These are phyloP conservation scores for Cyberlindnera euphorbiae DNA, from an alignment of 805 yeast genomes.

Conservation along the genomic window DNA sequence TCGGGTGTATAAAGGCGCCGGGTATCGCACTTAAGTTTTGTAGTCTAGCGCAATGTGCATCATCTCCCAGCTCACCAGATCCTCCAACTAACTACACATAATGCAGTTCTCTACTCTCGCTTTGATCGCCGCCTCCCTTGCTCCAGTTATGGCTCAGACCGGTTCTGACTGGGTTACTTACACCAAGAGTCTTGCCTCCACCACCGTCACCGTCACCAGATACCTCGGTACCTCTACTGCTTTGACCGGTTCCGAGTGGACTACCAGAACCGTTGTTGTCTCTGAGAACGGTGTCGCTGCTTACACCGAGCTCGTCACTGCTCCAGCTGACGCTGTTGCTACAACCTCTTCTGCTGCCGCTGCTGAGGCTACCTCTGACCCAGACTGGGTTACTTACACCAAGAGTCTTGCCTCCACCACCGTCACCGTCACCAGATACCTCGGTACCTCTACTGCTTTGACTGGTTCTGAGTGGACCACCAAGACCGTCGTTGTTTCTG, in stretches of 20 bases:
- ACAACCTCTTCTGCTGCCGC: slow-evolving; percentile 23
- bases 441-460: no score
- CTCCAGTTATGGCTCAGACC: slow-evolving; percentile 2
- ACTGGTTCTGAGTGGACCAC: no score
- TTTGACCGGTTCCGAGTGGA: slow-evolving; percentile 1
- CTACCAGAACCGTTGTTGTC: slow-evolving; percentile 1
- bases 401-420: no score
- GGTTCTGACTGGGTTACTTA: slow-evolving; percentile 4
- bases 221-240: slow-evolving; percentile 1
- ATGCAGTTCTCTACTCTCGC: slow-evolving; percentile 4
- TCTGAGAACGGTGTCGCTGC: background rate
- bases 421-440: no score
- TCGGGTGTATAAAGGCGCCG: no score
- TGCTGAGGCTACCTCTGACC: background rate
- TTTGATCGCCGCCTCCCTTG: slow-evolving; percentile 1
- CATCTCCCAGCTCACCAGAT: no score
- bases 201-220: slow-evolving; percentile 1
- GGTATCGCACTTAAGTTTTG: no score
- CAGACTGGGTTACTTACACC: no score
- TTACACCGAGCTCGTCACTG: background rate
- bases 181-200: background rate
- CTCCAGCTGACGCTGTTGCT: slow-evolving; percentile 14
- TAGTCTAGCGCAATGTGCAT: no score
- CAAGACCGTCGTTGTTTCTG: slow-evolving; percentile 1
- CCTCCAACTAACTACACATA: no score